Base-by-base conservation (phyloP, 208 protist species). In the Endotrypanum monterogeii region DNA sequence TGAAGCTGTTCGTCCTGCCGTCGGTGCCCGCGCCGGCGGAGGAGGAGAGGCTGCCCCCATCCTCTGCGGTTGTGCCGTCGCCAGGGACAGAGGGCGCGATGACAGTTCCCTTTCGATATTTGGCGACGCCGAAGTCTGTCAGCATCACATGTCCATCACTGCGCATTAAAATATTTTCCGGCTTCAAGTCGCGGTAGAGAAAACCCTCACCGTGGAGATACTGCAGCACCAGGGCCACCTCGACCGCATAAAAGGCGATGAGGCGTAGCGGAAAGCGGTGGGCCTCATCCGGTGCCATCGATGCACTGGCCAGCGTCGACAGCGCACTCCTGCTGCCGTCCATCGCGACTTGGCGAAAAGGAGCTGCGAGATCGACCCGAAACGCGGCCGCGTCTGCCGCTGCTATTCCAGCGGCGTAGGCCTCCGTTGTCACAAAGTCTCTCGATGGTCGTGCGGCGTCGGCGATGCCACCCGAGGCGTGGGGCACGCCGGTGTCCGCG, bases 61-160 rank as follows among this genome's bases (percentile, higher is more conserved):
- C 30, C 6, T 20, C 54, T 1, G 1, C 62, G 54, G 74, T 66
- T n/a, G 57, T 46, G 54, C 37, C 44, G n/a, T 56, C 68, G 39
- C 52, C 41, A 16, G 30, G 68, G 23, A 65, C 12, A 0, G 76
- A 60, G 0, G 79, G 61, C 28, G 56, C 71, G 44, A 89, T 85
- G 25, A 67, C 79, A 9, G 84, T 78, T 46, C 86, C 86, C 62
- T 89, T 88, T 16, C 90, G 73, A 48, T 92, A 87, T 77, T 99
- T 99, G 14, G 96, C 95, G 14, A 99, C 90, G 25, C 97, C 97
- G 88, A 98, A 99, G 82, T 99, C 97, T 5, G 97, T 98, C 60
- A 99, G 83, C 80, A 95, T 92, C 55, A 99, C 83, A 78, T 98
- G 91, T 0, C 97, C 97, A 62, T 96, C 91, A 18, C 75, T 63